Evolutionary conservation across 805 yeast genomes (phyloP), one percentile per base, ranked within the genome.

Genomic region (Starmerella etchellsii): DNA sequence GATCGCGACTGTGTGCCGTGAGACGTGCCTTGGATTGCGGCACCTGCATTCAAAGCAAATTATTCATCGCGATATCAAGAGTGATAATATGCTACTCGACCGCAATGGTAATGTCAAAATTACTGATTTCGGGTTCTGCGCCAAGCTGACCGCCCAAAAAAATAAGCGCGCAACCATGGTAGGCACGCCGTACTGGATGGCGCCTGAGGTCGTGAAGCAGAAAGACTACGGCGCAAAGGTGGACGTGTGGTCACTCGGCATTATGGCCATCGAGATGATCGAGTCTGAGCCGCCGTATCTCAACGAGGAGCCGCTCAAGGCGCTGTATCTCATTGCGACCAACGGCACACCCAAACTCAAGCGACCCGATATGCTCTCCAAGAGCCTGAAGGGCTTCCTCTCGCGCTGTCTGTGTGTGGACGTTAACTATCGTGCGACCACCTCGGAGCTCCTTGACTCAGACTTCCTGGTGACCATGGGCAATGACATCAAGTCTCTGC

Each of bases 231-330:
- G 94, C 27, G 91, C 94, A 36, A 87, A 91, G 58, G 95, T 91
- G 33, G 99, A 91, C 63, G 78, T 91, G 37, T 91, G 99, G 99
- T 84, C 95, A 7, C 65, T 91, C 47, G 98, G 99, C 50, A 91
- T 91, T 50, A 91, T 91, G 97, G 78, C 83, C 18, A 91, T 91
- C 54, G 99, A 91, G 63, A 88, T 91, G 97, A 83, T 91, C 51
- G 98, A 91, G 62, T 95, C 96, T 21, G 98, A 91, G 60, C 99
- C 99, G 13, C 99, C 99, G 2, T 91, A 91, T 56, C 67, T 91
- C 58, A 88, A 88, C 54, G 99, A 91, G 60, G 83, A 93, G 50
- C 91, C 88, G 4, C 65, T 81, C 45, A 72, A 77, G 55, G 91
- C 91, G 1, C 65, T 80, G 39, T 81, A 77, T 53, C 62, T 80